Evolutionary conservation across 1,139 yeast species (phyloP), one percentile per base, ranked within the genome.

Genomic region (Waltiozyma sp.): DNA sequence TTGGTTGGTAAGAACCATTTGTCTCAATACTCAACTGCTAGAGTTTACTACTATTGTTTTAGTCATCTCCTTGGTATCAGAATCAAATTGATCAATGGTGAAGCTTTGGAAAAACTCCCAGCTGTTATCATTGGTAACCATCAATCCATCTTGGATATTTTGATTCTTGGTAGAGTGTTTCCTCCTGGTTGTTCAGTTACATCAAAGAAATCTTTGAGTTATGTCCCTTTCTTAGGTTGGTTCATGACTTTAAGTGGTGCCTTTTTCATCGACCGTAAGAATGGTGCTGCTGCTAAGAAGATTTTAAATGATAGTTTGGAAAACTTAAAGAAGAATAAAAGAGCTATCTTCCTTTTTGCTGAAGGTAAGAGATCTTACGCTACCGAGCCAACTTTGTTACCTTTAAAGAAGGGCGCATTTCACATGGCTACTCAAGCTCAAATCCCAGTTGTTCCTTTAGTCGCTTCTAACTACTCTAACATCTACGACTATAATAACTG

Each of bases 341-440:
- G 91, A 57, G 86, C 83, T 13, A 70, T 89, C 37, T 89, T 80
- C 69, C 75, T 89, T 65, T 89, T 86, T 70, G 95, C 96, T 16
- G 95, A 89, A 62, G 99, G 99, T 21, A 93, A 98, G 1, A 76
- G 99, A 61, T 86, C 96, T 0, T 84, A 80, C 49, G 63, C 82
- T 15, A 66, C 74, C 23, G 70, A 70, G 38, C 80, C 94, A 42
- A 78, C 72, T 11, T 65, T 93, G 61, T 69, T 86, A 44, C 95
- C 95, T 1, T 86, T 91, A 64, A 91, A 91, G 63, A 93, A 93
- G 60, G 99, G 99, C 41, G 97, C 97, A 0, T 93, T 93, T 77
- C 96, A 91, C 63, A 73, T 91, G 57, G 98, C 99, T 13, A 83
- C 83, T 49, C 95, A 89, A 63, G 95, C 95, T 3, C 78, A 77